Conservation (phyloP, 305 asterid genomes). For the Fraxinus dipetala region DNA sequence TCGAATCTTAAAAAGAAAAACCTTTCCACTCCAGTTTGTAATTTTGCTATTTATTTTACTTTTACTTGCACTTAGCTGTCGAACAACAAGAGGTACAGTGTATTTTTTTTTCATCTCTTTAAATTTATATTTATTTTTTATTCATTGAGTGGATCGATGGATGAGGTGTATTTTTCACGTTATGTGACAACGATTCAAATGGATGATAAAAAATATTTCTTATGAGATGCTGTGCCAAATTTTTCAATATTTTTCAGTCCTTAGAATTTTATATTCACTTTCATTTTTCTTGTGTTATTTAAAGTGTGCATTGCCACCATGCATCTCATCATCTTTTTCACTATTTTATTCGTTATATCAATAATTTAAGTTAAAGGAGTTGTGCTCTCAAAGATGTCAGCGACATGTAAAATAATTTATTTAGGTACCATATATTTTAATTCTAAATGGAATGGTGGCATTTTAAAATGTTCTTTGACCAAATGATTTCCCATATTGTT, state of each 20-base stretch:
- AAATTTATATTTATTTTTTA: not conserved
- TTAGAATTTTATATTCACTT: conserved; percentile 24
- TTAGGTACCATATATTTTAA: conserved; percentile 17
- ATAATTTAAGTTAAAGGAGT: conserved; percentile 17
- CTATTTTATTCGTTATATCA: conserved; percentile 29
- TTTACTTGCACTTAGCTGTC: conserved; percentile 19
- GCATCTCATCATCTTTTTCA: conserved; percentile 40
- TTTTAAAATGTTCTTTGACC: conserved; percentile 44
- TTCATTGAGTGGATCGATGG: conserved; percentile 25
- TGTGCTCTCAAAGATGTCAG: conserved; percentile 47
- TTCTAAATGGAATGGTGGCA: conserved; percentile 23
- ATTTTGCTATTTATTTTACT: not conserved
- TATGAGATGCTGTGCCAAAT: conserved; percentile 14
- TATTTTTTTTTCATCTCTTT: not conserved
- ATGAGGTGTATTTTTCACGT: conserved; percentile 44
- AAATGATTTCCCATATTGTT: conserved; percentile 40
- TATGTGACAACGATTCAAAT: conserved; percentile 42
- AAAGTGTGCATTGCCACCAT: conserved; percentile 42
- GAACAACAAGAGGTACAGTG: not conserved
- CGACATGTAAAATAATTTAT: conserved; percentile 28
- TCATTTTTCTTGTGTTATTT: conserved; percentile 40
- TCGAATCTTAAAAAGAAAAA: not conserved
- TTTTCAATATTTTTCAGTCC: conserved; percentile 11
- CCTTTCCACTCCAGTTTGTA: not conserved
- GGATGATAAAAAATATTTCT: conserved; percentile 22